Evolutionary conservation across 129 eudicot genomes (phyloP).

Genomic region (Chrysanthemum lavandulifolium): DNA sequence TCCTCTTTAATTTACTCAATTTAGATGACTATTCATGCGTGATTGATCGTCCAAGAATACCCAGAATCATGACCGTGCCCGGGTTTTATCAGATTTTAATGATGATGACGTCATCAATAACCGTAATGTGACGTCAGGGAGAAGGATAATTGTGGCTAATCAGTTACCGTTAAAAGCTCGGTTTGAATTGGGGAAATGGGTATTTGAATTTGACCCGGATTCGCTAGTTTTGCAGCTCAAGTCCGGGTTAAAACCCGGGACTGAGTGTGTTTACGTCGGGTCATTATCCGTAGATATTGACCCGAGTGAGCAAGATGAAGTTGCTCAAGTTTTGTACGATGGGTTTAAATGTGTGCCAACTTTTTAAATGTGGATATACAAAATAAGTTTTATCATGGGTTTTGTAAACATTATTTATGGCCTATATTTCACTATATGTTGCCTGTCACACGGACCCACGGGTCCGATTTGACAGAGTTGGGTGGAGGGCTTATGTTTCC

Average conservation of each 20-base stretch:
- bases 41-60: slow-evolving; percentile 54
- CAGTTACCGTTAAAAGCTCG: slow-evolving; percentile 66
- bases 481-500: slow-evolving; percentile 75
- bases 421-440: slow-evolving; percentile 82
- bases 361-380: slow-evolving; percentile 52
- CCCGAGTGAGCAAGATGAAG: slow-evolving; percentile 67
- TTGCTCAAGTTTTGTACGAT: slow-evolving; percentile 52
- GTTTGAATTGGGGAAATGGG: slow-evolving; percentile 43
- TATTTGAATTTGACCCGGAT: slow-evolving; percentile 63
- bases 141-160: slow-evolving; percentile 67
- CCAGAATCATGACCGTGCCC: slow-evolving; percentile 57
- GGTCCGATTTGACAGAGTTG: slow-evolving; percentile 55
- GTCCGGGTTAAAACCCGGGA: slow-evolving; percentile 55
- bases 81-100: slow-evolving; percentile 67
- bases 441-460: slow-evolving; percentile 55
- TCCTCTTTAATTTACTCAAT: slow-evolving; percentile 48
- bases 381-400: slow-evolving; percentile 72
- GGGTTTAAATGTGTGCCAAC: slow-evolving; percentile 77
- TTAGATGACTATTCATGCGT: slow-evolving; percentile 55
- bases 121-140: slow-evolving; percentile 13
- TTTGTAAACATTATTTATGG: slow-evolving; percentile 93
- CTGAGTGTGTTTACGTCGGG: slow-evolving; percentile 68
- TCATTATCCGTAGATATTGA: slow-evolving; percentile 56
- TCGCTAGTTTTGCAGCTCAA: slow-evolving; percentile 64
- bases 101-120: slow-evolving; percentile 16